Conservation (phyloP, 139 green algal species). For the Tetradesmus obliquus region DNA sequence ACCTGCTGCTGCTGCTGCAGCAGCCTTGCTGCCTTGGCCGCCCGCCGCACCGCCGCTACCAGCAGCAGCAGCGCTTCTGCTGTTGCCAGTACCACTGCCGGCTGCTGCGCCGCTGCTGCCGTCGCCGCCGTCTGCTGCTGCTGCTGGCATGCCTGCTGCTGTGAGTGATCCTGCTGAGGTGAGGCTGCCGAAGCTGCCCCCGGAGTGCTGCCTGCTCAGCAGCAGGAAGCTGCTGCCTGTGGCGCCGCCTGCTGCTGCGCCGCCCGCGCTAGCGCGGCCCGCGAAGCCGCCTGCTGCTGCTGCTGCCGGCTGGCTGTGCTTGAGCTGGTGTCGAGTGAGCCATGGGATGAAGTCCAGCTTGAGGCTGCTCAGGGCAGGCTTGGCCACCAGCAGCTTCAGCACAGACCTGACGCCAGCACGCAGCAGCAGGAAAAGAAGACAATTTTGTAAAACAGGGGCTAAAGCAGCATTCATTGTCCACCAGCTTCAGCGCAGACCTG, state of each 20-base stretch:
- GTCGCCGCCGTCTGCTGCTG: neutral
- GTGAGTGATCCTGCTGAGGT: neutral
- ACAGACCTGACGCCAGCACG: no score
- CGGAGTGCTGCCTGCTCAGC: neutral
- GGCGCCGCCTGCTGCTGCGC: neutral
- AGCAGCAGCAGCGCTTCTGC: neutral
- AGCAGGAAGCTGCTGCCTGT: neutral
- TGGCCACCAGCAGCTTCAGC: conserved; percentile 24
- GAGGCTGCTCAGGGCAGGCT: conserved; percentile 40
- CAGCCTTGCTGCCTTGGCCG: neutral
- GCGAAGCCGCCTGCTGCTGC: neutral
- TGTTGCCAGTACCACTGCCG: neutral
- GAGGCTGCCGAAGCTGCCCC: neutral
- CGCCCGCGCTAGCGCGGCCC: neutral
- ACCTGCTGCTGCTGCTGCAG: neutral
- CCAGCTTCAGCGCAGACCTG: conserved; percentile 37
- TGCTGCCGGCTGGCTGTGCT: neutral
- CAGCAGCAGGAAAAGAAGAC: neutral
- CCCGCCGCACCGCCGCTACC: neutral
- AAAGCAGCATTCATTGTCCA: neutral
- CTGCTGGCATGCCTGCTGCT: neutral
- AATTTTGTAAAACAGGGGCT: neutral
- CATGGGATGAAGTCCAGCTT: conserved; percentile 53
- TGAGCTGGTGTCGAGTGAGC: conserved; percentile 32
- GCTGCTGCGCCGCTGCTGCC: neutral